These are phyloP conservation scores for Trametes sp. DNA, from an alignment of 1,284 basidiomycete species.

Conservation along the genomic window DNA sequence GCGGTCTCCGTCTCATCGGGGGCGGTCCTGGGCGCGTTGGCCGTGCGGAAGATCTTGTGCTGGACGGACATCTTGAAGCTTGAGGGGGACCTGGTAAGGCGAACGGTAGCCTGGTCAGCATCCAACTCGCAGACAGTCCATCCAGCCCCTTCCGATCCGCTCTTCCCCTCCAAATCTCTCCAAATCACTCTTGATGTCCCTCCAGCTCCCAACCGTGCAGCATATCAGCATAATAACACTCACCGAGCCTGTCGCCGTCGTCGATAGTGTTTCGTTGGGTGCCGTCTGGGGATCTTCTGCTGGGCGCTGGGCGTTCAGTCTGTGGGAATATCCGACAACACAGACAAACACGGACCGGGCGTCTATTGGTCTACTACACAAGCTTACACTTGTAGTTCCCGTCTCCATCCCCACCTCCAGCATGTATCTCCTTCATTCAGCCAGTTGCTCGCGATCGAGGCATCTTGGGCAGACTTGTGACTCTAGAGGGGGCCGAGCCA, in stretches of 20 bases:
- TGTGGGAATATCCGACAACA: conserved; percentile 25
- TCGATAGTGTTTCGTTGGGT: conserved; percentile 36
- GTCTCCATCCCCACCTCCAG: too few species aligned
- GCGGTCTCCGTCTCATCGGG: conserved; percentile 93
- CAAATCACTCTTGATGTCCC: conserved; percentile 23
- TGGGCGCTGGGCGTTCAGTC: conserved; percentile 24
- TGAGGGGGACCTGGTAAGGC: conserved; percentile 37
- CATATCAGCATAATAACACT: conserved; percentile 45
- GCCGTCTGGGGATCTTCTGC: conserved; percentile 24
- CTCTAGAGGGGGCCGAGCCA: too few species aligned
- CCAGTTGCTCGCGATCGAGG: too few species aligned
- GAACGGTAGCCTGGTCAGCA: conserved; percentile 53
- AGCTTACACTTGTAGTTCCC: too few species aligned
- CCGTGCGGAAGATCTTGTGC: conserved; percentile 94
- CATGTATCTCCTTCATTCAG: too few species aligned
- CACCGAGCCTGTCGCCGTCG: conserved; percentile 54
- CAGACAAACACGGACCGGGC: conserved; percentile 15
- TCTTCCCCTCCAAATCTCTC: conserved; percentile 29
- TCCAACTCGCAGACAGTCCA: conserved; percentile 47
- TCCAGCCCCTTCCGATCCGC: conserved; percentile 55
- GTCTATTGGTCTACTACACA: not conserved
- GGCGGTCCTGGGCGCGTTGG: conserved; percentile 90
- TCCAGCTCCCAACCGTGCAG: conserved; percentile 17
- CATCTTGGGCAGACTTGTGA: too few species aligned
- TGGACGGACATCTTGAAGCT: conserved; percentile 73